A percentile compares a stretch with the other conserved stretches of the same genome.
These are phyloP conservation scores for Aspergillus sp. DNA, from an alignment of 2,329 filamentous ascomycete genomes.

Conservation along the genomic window DNA sequence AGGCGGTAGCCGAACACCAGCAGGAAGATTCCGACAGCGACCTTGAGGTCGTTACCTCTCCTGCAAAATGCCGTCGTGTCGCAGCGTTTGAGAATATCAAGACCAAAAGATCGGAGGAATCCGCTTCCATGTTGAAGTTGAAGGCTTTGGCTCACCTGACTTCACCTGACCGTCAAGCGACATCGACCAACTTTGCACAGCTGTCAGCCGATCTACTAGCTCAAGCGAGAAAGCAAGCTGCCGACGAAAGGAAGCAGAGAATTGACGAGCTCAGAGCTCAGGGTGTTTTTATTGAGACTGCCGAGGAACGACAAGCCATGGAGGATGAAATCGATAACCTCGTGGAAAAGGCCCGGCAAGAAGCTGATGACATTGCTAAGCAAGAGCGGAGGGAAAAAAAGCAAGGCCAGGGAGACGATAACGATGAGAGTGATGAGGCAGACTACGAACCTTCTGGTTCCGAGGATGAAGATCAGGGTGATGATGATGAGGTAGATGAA, in stretches of 20 bases:
- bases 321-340: slow-evolving; percentile 81
- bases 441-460: slow-evolving; percentile 43
- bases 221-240: slow-evolving; percentile 73
- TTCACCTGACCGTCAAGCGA: slow-evolving; percentile 46
- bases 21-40: slow-evolving; percentile 44
- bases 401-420: slow-evolving; percentile 48
- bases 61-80: slow-evolving; percentile 36
- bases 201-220: slow-evolving; percentile 62
- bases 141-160: slow-evolving; percentile 67
- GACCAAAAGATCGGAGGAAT: slow-evolving; percentile 54
- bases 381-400: slow-evolving; percentile 69
- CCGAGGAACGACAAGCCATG: slow-evolving; percentile 77
- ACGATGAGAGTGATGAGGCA: slow-evolving; percentile 48
- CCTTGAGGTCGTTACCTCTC: slow-evolving; percentile 56
- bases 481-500: slow-evolving; percentile 30
- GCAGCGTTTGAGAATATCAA: slow-evolving; percentile 66
- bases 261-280: slow-evolving; percentile 70
- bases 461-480: slow-evolving; percentile 35
- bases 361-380: slow-evolving; percentile 71
- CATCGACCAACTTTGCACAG: slow-evolving; percentile 60
- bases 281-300: slow-evolving; percentile 74
- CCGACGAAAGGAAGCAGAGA: slow-evolving; percentile 66
- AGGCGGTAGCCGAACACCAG: slow-evolving; percentile 29
- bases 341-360: slow-evolving; percentile 72
- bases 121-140: slow-evolving; percentile 57